Percentiles rank a stretch among this genome's conserved stretches.
phyloP scores from a whole-genome alignment of 2,329 filamentous ascomycete genomes.

The Teratosphaeria destructans region DNA sequence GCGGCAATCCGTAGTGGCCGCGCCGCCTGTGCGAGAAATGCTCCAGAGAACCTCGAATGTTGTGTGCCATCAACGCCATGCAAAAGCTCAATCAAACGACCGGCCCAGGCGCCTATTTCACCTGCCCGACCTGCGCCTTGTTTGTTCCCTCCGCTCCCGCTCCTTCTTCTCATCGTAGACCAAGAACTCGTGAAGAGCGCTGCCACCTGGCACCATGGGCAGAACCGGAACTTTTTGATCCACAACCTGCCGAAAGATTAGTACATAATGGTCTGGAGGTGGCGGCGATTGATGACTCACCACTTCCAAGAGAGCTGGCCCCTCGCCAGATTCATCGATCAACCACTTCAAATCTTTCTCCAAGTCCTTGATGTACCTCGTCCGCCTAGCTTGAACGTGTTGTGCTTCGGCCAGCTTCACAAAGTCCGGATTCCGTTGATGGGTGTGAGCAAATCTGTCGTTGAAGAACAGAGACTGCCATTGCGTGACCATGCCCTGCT shows the following conservation, averaged over 20 bases:
- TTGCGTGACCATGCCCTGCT: slow-evolving; percentile 97
- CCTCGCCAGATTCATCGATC: slow-evolving; percentile 61
- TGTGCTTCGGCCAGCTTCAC: slow-evolving; percentile 88
- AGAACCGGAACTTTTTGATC: slow-evolving; percentile 88
- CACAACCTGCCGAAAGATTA: slow-evolving; percentile 44
- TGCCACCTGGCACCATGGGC: slow-evolving; percentile 89
- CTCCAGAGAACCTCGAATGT: background rate
- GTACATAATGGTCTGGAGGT: background rate
- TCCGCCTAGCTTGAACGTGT: slow-evolving; percentile 66
- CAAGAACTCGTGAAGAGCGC: slow-evolving; percentile 83
- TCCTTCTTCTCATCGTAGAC: slow-evolving; percentile 62
- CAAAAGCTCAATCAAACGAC: background rate
- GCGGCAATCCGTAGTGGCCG: background rate
- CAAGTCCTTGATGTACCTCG: slow-evolving; percentile 65
- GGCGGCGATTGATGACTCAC: background rate
- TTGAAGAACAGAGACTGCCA: slow-evolving; percentile 98
- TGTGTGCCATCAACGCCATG: background rate
- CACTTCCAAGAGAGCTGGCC: slow-evolving; percentile 87
- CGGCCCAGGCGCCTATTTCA: slow-evolving; percentile 7
- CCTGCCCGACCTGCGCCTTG: slow-evolving; percentile 28
- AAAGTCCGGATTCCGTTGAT: slow-evolving; percentile 93
- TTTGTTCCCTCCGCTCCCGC: slow-evolving; percentile 28
- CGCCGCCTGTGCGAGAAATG: background rate
- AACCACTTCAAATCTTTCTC: slow-evolving; percentile 76
- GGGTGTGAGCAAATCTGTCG: slow-evolving; percentile 83